Evolutionary conservation across 176 grass and related monocot species (phyloP), one percentile per base, ranked within the genome.

Genomic region (Rhynchospora breviuscula): DNA sequence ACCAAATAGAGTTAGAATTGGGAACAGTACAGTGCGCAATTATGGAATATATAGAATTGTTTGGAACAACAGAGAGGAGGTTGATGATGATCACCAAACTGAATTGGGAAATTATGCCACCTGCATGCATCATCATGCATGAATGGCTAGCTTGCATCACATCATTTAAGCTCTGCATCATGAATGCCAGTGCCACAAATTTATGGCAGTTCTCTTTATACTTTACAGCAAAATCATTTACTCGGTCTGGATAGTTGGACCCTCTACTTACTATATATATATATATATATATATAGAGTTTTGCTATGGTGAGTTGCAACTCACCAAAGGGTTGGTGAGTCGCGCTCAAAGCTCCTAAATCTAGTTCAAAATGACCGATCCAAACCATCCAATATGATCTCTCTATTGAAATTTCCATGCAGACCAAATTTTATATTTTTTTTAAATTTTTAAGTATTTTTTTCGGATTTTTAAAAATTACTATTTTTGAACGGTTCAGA

Each of bases 81-180:
- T 62, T 40, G 31, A 68, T 68, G 4, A 68, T 17, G 65, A 68
- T 68, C 72, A 54, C 11, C 22, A 26, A 22, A 48, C 47, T 25
- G 45, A 76, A 52, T 76, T 54, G 72, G 48, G 72, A 54, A 76
- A 76, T 76, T 1, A 53, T 76, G 12, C 5, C 72, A 53, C 48
- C 48, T 76, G 49, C 72, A 73, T 49, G 33, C 69, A 76, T 52
- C 69, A 73, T 54, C 72, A 76, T 54, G 46, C 63, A 70, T 69
- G 25, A 14, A 67, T 40, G 31, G 66, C 13, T 69, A 6, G 33
- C 67, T 65, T 65, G 62, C 62, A 46, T n/a, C 67, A 19, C 67
- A 70, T 70, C 18, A 43, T 69, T 44, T 69, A 69, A 18, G 33
- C 67, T 21, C 35, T 70, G 17, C 67, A 70, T 17, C 40, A 70